Evolutionary conservation across 1,284 basidiomycete species (phyloP).

Genomic region (Coriolopsis trogii): DNA sequence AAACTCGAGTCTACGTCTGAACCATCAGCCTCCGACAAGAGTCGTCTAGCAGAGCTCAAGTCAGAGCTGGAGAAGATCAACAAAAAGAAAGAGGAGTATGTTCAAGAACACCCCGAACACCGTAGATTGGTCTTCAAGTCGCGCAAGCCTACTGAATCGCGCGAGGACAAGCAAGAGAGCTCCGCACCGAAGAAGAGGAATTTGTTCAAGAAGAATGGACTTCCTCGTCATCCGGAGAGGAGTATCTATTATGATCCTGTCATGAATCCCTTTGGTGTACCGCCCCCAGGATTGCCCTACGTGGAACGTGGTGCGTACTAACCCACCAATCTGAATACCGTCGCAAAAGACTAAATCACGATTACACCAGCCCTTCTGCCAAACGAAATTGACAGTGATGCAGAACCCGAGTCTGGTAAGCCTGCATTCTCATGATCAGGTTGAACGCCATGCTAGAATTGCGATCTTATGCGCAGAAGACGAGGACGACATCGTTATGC

Average conservation of each 20-base stretch:
- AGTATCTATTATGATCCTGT: slow-evolving; percentile 93
- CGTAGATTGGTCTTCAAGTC: slow-evolving; percentile 72
- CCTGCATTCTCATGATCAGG: neutral
- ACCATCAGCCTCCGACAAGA: slow-evolving; percentile 50
- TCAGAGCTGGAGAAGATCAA: slow-evolving; percentile 79
- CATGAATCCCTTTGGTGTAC: slow-evolving; percentile 94
- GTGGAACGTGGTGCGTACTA: slow-evolving; percentile 72
- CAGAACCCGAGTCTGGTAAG: slow-evolving; percentile 51
- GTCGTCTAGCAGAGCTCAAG: slow-evolving; percentile 67
- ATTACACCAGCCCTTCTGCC: slow-evolving; percentile 54
- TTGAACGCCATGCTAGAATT: neutral
- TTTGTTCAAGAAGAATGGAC: slow-evolving; percentile 79
- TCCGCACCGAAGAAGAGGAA: slow-evolving; percentile 55
- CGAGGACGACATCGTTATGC: slow-evolving; percentile 71
- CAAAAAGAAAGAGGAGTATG: slow-evolving; percentile 87
- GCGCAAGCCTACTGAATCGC: slow-evolving; percentile 46
- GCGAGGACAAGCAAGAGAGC: slow-evolving; percentile 43
- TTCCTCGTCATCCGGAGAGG: slow-evolving; percentile 83
- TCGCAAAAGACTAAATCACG: neutral
- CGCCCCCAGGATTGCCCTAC: slow-evolving; percentile 97
- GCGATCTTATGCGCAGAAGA: slow-evolving; percentile 43
- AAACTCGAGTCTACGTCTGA: slow-evolving; percentile 56
- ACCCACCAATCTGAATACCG: neutral
- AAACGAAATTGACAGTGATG: slow-evolving; percentile 65
- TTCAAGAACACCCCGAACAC: slow-evolving; percentile 89